These are phyloP conservation scores for Scheffersomyces illinoinensis DNA, from an alignment of 1,139 yeast species.

Conservation along the genomic window DNA sequence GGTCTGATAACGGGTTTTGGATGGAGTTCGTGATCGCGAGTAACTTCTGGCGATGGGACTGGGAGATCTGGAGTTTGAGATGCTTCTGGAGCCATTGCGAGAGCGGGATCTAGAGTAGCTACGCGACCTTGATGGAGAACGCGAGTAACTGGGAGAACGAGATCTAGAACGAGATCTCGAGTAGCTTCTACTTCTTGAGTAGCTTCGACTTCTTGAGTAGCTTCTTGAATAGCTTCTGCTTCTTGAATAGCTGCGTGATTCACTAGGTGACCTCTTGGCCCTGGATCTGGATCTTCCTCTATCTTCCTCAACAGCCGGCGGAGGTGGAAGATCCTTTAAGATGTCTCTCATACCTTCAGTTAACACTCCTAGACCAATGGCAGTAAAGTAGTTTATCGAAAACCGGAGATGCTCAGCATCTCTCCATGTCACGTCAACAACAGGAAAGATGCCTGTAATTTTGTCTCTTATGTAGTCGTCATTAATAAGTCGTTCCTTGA, in stretches of 20 bases:
- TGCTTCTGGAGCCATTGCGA: conserved; percentile 13
- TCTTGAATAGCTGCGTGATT: conserved; percentile 1
- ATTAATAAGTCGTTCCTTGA: conserved; percentile 51
- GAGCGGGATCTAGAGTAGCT: conserved; percentile 12
- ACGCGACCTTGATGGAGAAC: conserved; percentile 2
- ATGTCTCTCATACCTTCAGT: conserved; percentile 80
- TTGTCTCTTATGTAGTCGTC: conserved; percentile 47
- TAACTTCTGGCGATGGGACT: background rate
- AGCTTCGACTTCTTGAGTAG: background rate
- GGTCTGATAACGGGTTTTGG: background rate
- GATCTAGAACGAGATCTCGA: background rate
- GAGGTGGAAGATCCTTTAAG: conserved; percentile 38
- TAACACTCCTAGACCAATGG: conserved; percentile 81
- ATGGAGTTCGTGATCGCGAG: background rate
- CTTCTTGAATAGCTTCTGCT: conserved; percentile 10
- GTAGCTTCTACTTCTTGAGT: background rate
- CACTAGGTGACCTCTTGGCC: conserved; percentile 9
- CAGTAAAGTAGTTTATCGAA: conserved; percentile 88
- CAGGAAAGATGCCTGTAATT: conserved; percentile 52
- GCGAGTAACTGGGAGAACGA: conserved; percentile 2
- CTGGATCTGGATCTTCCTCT: conserved; percentile 18
- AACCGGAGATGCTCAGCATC: conserved; percentile 68
- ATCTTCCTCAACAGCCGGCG: conserved; percentile 17
- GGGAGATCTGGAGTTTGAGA: conserved; percentile 1
- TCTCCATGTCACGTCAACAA: conserved; percentile 34